These are phyloP conservation scores for Periconia sp. DNA, from an alignment of 2,329 filamentous ascomycete genomes.

Conservation along the genomic window DNA sequence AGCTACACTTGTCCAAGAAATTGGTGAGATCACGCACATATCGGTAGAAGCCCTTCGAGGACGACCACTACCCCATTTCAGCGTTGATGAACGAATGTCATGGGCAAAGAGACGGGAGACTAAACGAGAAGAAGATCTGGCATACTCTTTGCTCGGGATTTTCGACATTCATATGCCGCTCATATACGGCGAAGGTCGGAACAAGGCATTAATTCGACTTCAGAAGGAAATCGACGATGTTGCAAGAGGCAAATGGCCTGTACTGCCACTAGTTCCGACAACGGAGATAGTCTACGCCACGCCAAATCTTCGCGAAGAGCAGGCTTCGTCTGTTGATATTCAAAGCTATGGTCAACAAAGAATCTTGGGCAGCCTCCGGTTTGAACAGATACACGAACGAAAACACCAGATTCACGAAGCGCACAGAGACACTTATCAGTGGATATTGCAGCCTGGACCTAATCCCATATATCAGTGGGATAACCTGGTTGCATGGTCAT, in stretches of 20 bases:
- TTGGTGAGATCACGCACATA: too few species aligned
- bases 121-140: conserved; percentile 15
- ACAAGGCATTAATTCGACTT: conserved; percentile 15
- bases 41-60: too few species aligned
- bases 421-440: background rate
- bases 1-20: too few species aligned
- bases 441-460: too few species aligned
- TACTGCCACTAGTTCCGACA: too few species aligned
- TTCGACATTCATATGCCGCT: conserved; percentile 12
- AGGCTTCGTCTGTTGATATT: too few species aligned
- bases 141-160: conserved; percentile 16
- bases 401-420: background rate
- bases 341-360: background rate
- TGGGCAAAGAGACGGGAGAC: conserved; percentile 20
- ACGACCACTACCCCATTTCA: conserved; percentile 2
- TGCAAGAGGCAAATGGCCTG: too few species aligned
- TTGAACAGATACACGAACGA: background rate
- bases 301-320: too few species aligned
- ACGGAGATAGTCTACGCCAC: too few species aligned
- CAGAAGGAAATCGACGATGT: conserved; percentile 12
- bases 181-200: conserved; percentile 10
- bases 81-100: conserved; percentile 14
- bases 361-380: too few species aligned
- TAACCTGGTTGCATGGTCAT: conserved; percentile 2
- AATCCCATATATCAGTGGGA: background rate